phyloP scores from a whole-genome alignment of 257 asterid species.

The Lycium ferocissimum region DNA sequence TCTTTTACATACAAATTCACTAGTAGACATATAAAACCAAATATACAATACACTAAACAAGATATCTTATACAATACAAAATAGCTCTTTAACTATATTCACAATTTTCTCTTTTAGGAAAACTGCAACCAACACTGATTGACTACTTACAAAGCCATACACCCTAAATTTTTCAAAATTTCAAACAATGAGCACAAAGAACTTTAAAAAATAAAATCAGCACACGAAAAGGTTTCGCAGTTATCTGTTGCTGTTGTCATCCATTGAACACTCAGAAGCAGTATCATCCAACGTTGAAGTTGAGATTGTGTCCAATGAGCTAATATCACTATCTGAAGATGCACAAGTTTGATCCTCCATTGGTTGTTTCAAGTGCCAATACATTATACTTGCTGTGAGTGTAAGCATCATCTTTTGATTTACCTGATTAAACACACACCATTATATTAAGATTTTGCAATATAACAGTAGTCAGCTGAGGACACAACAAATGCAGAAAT shows the following conservation, averaged over 20 bases:
- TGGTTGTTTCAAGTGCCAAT: constrained; percentile 57
- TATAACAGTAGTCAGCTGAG: not conserved
- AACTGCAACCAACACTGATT: constrained; percentile 16
- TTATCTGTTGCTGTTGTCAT: constrained; percentile 61
- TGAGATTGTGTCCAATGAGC: constrained; percentile 49
- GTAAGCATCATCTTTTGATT: constrained; percentile 61
- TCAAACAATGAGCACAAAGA: not conserved
- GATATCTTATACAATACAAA: constrained; percentile 1
- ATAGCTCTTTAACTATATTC: not conserved
- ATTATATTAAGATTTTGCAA: not conserved
- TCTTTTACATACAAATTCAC: constrained; percentile 22
- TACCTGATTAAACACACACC: constrained; percentile 40
- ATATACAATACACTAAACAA: not conserved
- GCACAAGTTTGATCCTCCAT: constrained; percentile 40
- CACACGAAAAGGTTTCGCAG: constrained; percentile 19
- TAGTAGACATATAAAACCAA: not conserved
- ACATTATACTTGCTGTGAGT: constrained; percentile 58
- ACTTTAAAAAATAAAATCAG: not conserved
- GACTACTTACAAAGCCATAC: constrained; percentile 21
- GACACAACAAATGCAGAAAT: no score
- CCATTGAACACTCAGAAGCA: constrained; percentile 86
- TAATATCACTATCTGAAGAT: constrained; percentile 48
- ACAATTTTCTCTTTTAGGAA: not conserved
- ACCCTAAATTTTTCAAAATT: not conserved
- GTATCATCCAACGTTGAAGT: constrained; percentile 64